Evolutionary conservation across 2,329 filamentous ascomycete species (phyloP).

Genomic region (Fusarium acutatum): DNA sequence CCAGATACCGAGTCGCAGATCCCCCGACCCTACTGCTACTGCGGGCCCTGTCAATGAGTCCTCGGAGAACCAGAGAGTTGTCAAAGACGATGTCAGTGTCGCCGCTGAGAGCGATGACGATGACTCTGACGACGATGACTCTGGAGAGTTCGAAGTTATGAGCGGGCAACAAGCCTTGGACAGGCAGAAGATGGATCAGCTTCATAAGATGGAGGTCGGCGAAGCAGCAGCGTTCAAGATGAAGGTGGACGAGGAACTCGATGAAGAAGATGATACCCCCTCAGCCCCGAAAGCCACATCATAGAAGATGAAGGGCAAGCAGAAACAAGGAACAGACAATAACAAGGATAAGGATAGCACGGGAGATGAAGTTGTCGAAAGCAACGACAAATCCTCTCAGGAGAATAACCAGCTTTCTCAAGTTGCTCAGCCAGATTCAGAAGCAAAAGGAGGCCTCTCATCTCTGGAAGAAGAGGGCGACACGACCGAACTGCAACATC

Average conservation of each 20-base stretch:
- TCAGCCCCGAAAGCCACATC: conserved; percentile 41
- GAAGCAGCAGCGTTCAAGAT: conserved; percentile 62
- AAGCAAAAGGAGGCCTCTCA: neutral
- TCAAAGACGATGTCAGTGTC: conserved; percentile 46
- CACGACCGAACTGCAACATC: neutral
- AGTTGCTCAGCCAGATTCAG: neutral
- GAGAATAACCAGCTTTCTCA: neutral
- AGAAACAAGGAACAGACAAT: neutral
- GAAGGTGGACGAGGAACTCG: conserved; percentile 50
- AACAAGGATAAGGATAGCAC: neutral
- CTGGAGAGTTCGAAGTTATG: conserved; percentile 56
- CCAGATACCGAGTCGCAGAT: conserved; percentile 11
- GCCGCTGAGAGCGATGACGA: conserved; percentile 47
- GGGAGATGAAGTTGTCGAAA: neutral
- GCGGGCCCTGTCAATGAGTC: conserved; percentile 14
- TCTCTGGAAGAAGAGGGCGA: neutral
- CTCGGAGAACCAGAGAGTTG: conserved; percentile 29
- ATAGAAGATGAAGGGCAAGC: conserved; percentile 42
- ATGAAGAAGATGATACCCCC: conserved; percentile 49
- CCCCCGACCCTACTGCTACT: conserved; percentile 27
- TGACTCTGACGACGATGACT: conserved; percentile 51
- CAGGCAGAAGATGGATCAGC: conserved; percentile 57
- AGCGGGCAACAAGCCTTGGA: conserved; percentile 55
- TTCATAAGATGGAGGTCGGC: conserved; percentile 68
- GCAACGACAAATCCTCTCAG: neutral